Conservation (phyloP, 2,329 filamentous ascomycete genomes). For the Chaetomiaceae sp. region DNA sequence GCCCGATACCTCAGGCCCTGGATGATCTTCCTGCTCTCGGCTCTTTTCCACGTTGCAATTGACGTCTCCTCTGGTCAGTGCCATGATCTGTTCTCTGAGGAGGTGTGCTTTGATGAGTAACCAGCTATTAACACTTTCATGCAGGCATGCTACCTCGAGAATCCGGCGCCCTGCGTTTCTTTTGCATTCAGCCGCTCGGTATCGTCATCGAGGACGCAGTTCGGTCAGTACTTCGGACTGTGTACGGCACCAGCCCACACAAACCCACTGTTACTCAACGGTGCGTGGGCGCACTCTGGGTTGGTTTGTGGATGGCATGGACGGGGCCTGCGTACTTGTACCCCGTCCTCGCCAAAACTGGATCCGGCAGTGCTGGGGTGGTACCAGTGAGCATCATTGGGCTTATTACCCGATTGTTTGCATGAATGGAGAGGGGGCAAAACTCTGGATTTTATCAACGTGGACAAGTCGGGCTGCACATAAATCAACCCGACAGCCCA, state of each 20-base stretch:
- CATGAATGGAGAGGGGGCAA: no score
- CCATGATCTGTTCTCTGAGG: background rate
- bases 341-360: slow-evolving; percentile 3
- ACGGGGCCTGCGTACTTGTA: slow-evolving; percentile 2
- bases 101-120: background rate
- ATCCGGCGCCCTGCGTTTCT: slow-evolving; percentile 7
- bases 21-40: slow-evolving; percentile 4
- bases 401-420: background rate
- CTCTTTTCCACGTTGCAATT: slow-evolving; percentile 7
- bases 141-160: slow-evolving; percentile 1
- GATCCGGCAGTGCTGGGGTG: slow-evolving; percentile 1
- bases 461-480: no score
- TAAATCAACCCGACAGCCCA: no score
- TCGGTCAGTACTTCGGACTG: background rate
- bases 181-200: slow-evolving; percentile 5
- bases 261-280: background rate
- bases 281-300: slow-evolving; percentile 1
- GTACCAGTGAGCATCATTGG: slow-evolving; percentile 6
- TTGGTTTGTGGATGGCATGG: slow-evolving; percentile 9
- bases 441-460: no score
- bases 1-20: slow-evolving; percentile 3
- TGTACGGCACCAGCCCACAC: background rate
- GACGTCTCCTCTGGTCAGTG: slow-evolving; percentile 5
- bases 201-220: slow-evolving; percentile 2
- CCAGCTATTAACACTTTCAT: background rate